Conservation (phyloP, 2,329 filamentous ascomycete species). For the Curvularia eragrostidis region DNA sequence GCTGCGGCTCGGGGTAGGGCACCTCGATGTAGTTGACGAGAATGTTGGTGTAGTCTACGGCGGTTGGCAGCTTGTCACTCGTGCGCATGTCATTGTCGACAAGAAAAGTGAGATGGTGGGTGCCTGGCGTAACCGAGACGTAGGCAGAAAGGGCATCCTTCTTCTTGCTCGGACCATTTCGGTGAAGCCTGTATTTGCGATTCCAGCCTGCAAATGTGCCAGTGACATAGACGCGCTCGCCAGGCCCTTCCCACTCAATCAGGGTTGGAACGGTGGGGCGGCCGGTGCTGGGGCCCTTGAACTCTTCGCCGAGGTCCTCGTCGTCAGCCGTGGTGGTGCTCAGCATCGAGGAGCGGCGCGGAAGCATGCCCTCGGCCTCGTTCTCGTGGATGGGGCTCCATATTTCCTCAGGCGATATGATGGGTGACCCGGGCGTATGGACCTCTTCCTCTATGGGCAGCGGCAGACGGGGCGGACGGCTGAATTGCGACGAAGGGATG, state of each 20-base stretch:
- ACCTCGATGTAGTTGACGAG: slow-evolving; percentile 98
- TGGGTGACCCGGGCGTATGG: slow-evolving; percentile 87
- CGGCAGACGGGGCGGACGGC: slow-evolving; percentile 84
- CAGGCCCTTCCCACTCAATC: slow-evolving; percentile 83
- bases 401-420: slow-evolving; percentile 74
- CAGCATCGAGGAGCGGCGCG: slow-evolving; percentile 61
- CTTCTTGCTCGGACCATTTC: slow-evolving; percentile 60
- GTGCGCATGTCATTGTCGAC: slow-evolving; percentile 94
- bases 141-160: slow-evolving; percentile 73
- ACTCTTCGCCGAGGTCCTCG: slow-evolving; percentile 66
- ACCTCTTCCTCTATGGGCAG: slow-evolving; percentile 93
- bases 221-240: slow-evolving; percentile 93
- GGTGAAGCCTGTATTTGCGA: slow-evolving; percentile 85
- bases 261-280: slow-evolving; percentile 81
- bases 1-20: slow-evolving; percentile 71
- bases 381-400: slow-evolving; percentile 54
- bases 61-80: slow-evolving; percentile 85
- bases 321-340: slow-evolving; percentile 72
- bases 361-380: slow-evolving; percentile 60
- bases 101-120: slow-evolving; percentile 95
- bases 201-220: slow-evolving; percentile 98
- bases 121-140: slow-evolving; percentile 86
- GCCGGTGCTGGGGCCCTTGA: slow-evolving; percentile 67
- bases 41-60: slow-evolving; percentile 97
- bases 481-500: slow-evolving; percentile 54